Percentiles rank a stretch among this genome's conserved stretches.
phyloP scores from a whole-genome alignment of 2,329 filamentous ascomycete genomes.

The Penicillium crustosum region DNA sequence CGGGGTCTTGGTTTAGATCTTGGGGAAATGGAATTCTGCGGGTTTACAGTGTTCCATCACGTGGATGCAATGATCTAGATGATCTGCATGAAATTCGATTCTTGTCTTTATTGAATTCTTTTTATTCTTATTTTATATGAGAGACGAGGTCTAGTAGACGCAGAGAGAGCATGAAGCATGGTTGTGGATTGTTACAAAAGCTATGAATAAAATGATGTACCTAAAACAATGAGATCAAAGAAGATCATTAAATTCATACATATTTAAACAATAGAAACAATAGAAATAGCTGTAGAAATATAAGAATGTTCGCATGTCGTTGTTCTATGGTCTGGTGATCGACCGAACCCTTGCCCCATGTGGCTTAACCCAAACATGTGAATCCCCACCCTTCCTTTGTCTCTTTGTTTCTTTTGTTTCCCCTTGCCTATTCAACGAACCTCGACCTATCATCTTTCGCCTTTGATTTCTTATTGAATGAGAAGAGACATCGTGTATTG shows the following conservation, averaged over 20 bases:
- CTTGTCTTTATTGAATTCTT: neutral
- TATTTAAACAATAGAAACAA: neutral
- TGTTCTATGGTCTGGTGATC: constrained; percentile 16
- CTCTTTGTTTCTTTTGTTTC: constrained; percentile 1
- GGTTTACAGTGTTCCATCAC: neutral
- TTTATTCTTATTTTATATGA: neutral
- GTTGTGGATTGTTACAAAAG: neutral
- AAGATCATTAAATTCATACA: neutral
- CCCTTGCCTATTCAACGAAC: constrained; percentile 6
- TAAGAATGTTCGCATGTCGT: constrained; percentile 1
- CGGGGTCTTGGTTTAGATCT: constrained; percentile 1
- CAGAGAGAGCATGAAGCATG: neutral
- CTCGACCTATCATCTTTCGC: neutral
- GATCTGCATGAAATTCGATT: neutral
- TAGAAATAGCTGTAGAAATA: neutral
- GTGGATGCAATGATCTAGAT: constrained; percentile 1
- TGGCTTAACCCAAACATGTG: constrained; percentile 13
- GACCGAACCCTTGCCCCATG: constrained; percentile 22
- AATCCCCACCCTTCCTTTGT: constrained; percentile 16
- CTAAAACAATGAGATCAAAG: neutral
- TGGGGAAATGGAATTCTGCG: neutral
- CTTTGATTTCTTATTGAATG: neutral
- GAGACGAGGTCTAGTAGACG: neutral
- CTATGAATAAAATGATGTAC: neutral
- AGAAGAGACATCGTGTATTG: neutral